phyloP scores from a whole-genome alignment of 768 basidiomycete species.

The Pisolithus albus region DNA sequence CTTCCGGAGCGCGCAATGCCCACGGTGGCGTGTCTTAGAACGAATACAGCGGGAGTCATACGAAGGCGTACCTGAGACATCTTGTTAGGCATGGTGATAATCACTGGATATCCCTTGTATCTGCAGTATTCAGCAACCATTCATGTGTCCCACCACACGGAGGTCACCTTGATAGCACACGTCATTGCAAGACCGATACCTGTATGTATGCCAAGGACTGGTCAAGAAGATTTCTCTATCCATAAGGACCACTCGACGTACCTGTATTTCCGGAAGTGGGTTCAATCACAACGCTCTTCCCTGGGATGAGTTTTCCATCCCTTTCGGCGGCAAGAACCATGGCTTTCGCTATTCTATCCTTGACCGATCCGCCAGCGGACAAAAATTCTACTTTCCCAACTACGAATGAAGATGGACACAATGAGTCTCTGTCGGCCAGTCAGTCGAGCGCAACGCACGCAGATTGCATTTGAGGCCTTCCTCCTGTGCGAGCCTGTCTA shows the following conservation, averaged over 20 bases:
- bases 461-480: constrained; percentile 86
- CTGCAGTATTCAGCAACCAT: constrained; percentile 66
- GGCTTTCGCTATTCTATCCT: constrained; percentile 92
- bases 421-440: neutral
- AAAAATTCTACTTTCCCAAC: constrained; percentile 89
- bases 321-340: constrained; percentile 96
- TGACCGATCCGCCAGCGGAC: constrained; percentile 89
- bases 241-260: constrained; percentile 26
- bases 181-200: constrained; percentile 93
- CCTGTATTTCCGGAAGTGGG: constrained; percentile 96
- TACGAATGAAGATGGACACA: constrained; percentile 20
- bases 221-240: neutral
- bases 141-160: constrained; percentile 6
- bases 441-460: constrained; percentile 42
- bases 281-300: constrained; percentile 89
- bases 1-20: constrained; percentile 22
- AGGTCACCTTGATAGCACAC: constrained; percentile 83
- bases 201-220: constrained; percentile 18
- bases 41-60: neutral
- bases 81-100: constrained; percentile 89
- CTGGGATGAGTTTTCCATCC: constrained; percentile 78
- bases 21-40: neutral
- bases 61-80: constrained; percentile 65
- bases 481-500: constrained; percentile 68
- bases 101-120: constrained; percentile 83